These are phyloP conservation scores for Penicillium lagena DNA, from an alignment of 495 filamentous ascomycete species.

Conservation along the genomic window DNA sequence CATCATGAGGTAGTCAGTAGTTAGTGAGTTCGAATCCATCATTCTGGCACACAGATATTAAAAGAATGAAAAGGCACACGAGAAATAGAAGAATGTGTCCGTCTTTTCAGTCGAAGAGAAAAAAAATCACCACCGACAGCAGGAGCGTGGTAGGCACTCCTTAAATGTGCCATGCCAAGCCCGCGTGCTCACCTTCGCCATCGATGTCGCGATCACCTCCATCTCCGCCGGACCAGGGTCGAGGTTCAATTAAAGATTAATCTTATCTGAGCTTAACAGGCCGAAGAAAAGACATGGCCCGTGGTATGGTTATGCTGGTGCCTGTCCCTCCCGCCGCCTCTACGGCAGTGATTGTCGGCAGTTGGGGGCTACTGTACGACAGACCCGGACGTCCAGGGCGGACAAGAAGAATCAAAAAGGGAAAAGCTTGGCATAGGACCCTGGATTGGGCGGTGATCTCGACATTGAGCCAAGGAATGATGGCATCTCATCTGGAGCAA, in stretches of 20 bases:
- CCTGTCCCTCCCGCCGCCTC: not conserved
- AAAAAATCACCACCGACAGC: not conserved
- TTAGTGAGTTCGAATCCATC: not conserved
- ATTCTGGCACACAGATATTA: not conserved
- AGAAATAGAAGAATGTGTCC: not conserved
- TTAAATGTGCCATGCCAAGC: conserved; percentile 29
- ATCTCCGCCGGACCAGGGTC: not conserved
- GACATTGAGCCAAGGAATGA: conserved; percentile 15
- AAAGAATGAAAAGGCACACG: not conserved
- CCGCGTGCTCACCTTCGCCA: conserved; percentile 24
- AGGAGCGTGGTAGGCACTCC: conserved; percentile 1
- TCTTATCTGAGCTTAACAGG: conserved; percentile 2
- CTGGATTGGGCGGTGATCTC: conserved; percentile 14
- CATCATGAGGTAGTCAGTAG: too few species aligned
- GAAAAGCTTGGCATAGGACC: conserved; percentile 10
- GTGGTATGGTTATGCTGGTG: not conserved
- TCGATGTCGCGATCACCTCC: conserved; percentile 30
- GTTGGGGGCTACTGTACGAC: not conserved
- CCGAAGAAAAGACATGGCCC: too few species aligned
- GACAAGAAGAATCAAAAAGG: conserved; percentile 11
- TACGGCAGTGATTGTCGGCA: conserved; percentile 9
- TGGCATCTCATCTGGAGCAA: conserved; percentile 5
- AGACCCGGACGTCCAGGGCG: not conserved
- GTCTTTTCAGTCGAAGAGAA: not conserved
- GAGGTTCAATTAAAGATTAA: not conserved